These are phyloP conservation scores for Graphium sp. DNA, from an alignment of 2,329 filamentous ascomycete genomes.

Conservation along the genomic window DNA sequence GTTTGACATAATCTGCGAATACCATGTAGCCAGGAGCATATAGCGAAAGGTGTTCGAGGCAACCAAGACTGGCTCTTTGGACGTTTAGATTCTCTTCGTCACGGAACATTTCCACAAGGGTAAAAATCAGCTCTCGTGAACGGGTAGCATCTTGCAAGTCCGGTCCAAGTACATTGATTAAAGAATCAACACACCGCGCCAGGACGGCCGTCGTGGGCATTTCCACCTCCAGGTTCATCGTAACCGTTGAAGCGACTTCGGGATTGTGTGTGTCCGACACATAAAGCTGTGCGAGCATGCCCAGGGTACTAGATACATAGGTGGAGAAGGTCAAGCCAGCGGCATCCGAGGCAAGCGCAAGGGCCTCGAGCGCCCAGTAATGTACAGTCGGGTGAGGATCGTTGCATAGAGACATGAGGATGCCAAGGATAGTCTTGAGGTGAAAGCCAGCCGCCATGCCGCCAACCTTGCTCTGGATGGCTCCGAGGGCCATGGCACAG, in stretches of 20 bases:
- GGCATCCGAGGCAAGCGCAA: slow-evolving; percentile 76
- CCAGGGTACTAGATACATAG: slow-evolving; percentile 78
- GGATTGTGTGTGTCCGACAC: slow-evolving; percentile 81
- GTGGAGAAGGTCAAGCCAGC: slow-evolving; percentile 83
- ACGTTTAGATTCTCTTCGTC: slow-evolving; percentile 55
- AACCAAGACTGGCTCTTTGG: slow-evolving; percentile 61
- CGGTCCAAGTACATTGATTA: slow-evolving; percentile 90
- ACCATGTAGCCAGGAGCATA: slow-evolving; percentile 83
- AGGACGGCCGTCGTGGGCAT: slow-evolving; percentile 69
- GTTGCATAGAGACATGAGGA: slow-evolving; percentile 93
- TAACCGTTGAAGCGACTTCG: slow-evolving; percentile 62
- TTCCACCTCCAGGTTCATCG: slow-evolving; percentile 81
- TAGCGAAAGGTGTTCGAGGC: slow-evolving; percentile 77
- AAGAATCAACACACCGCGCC: slow-evolving; percentile 77
- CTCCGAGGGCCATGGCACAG: slow-evolving; percentile 83
- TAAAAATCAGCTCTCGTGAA: slow-evolving; percentile 82
- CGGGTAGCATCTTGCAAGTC: slow-evolving; percentile 88
- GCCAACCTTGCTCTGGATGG: slow-evolving; percentile 87
- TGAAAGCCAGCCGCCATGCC: slow-evolving; percentile 96
- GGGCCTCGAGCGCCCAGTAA: slow-evolving; percentile 85
- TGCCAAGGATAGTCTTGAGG: slow-evolving; percentile 90
- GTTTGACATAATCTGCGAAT: slow-evolving; percentile 66
- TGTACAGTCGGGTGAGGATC: slow-evolving; percentile 92
- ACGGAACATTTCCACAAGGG: slow-evolving; percentile 68
- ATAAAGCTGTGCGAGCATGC: slow-evolving; percentile 88